Evolutionary conservation across 176 grass and related monocot genomes (phyloP).

Genomic region (Pontederia paniculata): DNA sequence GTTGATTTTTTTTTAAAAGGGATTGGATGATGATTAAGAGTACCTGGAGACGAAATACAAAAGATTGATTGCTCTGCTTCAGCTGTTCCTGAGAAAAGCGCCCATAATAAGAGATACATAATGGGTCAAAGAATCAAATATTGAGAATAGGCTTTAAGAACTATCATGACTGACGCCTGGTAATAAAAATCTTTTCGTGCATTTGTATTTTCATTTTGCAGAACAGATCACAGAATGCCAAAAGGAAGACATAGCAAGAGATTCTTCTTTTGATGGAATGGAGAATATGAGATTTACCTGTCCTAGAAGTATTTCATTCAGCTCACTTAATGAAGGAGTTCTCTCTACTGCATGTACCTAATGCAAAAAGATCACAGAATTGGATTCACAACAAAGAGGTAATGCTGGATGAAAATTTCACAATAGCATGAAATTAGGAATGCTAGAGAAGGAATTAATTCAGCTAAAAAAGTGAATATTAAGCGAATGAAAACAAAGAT

Average conservation of each 20-base stretch:
- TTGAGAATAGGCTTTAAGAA: background rate
- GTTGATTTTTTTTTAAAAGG: background rate
- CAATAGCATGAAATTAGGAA: background rate
- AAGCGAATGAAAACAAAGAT: too few relatives aligned
- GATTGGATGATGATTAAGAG: background rate
- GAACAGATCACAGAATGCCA: too few relatives aligned
- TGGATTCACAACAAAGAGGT: background rate
- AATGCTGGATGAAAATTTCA: background rate
- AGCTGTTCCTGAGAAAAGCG: slow-evolving; percentile 71
- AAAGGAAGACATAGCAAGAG: too few relatives aligned
- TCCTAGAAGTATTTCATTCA: slow-evolving; percentile 94
- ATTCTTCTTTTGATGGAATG: background rate
- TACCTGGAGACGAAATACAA: slow-evolving; percentile 96
- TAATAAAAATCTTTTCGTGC: too few relatives aligned
- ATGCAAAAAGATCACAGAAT: slow-evolving; percentile 17
- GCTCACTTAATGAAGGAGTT: slow-evolving; percentile 92
- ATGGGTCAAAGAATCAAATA: slow-evolving; percentile 12
- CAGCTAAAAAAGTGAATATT: too few relatives aligned
- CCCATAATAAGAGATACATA: slow-evolving; percentile 10
- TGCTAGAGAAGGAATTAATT: too few relatives aligned
- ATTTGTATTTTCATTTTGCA: too few relatives aligned
- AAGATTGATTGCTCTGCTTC: slow-evolving; percentile 95
- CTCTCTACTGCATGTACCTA: slow-evolving; percentile 93
- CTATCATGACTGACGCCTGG: too few relatives aligned
- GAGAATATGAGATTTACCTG: slow-evolving; percentile 51